Conservation (phyloP, 768 basidiomycete genomes). For the Mycena metata region DNA sequence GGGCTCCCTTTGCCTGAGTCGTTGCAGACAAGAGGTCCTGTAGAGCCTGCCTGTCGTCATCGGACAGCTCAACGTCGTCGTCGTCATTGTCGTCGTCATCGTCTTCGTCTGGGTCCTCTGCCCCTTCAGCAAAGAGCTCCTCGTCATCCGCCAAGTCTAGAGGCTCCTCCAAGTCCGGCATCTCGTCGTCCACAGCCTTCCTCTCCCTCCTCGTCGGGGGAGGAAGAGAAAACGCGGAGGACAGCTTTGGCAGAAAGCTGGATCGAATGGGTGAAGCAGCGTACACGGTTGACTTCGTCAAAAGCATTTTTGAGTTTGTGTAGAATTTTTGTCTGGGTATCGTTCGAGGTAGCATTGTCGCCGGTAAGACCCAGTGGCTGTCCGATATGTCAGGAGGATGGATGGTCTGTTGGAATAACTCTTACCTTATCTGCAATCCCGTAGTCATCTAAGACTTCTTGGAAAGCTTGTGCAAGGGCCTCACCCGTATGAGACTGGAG, state of each 20-base stretch:
- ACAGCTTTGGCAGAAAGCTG: constrained; percentile 25
- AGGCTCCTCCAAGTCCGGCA: constrained; percentile 1
- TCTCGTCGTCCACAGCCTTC: not conserved
- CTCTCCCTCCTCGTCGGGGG: not conserved
- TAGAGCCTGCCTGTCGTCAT: no score
- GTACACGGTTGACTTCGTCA: not conserved
- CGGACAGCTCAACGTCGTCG: no score
- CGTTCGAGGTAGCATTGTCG: constrained; percentile 33
- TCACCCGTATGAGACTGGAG: constrained; percentile 50
- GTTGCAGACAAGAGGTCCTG: no score
- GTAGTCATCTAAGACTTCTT: constrained; percentile 50
- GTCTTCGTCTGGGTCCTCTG: no score
- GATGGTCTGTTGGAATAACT: not conserved
- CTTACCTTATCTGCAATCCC: constrained; percentile 52
- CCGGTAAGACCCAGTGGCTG: constrained; percentile 20
- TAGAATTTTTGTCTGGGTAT: constrained; percentile 18
- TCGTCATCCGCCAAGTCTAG: constrained; percentile 7
- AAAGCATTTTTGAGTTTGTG: not conserved
- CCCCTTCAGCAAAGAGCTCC: not conserved
- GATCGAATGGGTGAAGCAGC: constrained; percentile 31
- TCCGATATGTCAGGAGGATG: not conserved
- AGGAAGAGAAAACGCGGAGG: not conserved
- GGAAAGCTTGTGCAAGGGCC: constrained; percentile 52
- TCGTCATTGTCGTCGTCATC: not conserved
- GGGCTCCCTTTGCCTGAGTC: no score